Evolutionary conservation across 768 basidiomycete genomes (phyloP), one percentile per base, ranked within the genome.

Genomic region (Hygrophoropsis aurantiaca): DNA sequence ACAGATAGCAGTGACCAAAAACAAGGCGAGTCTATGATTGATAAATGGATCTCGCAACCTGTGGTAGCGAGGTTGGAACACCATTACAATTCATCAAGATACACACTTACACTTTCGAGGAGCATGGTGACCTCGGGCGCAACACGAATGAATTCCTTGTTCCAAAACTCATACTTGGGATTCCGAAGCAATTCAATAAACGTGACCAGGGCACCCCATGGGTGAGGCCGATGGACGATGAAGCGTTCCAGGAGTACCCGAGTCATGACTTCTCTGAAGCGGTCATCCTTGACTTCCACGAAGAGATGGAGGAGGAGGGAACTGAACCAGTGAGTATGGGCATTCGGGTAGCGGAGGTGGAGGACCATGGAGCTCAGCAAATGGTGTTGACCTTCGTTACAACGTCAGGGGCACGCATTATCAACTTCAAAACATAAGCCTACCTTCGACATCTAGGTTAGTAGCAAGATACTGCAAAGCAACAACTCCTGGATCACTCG

Each of bases 321-420:
- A 64, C 87, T 90, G 78, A 95, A 98, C 93, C 94, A 99, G 67
- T 92, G 88, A 41, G 95, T 99, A 75, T 99, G 97, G 9, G 94
- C 90, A 60, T 94, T 97, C 25, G 97, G 95, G 77, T 95, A 98
- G 59, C 97, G 90, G 53, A 99, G 74, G 64, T 98, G 95, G 57
- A 94, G 80, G 36, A 92, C 88, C 66, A 95, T 85, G n/a, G 94
- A 84, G 57, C 85, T 91, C 56, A 98, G 72, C 54, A 98, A 77
- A 67, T 93, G 88, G 70, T 98, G 92, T 82, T 97, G 94, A 54
- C 94, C 95, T 97, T 56, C 1, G 30, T 42, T 33, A 37, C 25
- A 16, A 4, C 19, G 35, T 40, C 58, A 10, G 57, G 3, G 8
- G 42, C 5, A 4, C 37, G 19, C 5, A 40, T 5, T 39, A 18